Evolutionary conservation across 164 flowering plant species (phyloP).

Genomic region (Cinnamomum chago): DNA sequence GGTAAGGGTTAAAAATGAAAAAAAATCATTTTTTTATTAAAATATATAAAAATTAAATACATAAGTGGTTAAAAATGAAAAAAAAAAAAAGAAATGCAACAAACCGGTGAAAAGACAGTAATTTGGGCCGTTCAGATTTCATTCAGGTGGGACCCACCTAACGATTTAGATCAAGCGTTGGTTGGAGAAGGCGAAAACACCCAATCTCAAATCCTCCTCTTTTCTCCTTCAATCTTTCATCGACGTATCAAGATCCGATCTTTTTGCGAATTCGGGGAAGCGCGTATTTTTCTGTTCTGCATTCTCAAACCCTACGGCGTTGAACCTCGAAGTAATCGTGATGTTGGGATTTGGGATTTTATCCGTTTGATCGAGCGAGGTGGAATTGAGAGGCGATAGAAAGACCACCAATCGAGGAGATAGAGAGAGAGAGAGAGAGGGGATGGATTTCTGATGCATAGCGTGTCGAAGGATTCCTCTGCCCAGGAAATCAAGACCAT

Average conservation of each 20-base stretch:
- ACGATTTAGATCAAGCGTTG: too few relatives aligned
- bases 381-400: neutral
- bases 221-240: neutral
- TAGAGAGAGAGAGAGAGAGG: conserved; percentile 6
- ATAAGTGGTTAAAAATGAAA: too few relatives aligned
- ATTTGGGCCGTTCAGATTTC: too few relatives aligned
- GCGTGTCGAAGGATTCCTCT: neutral
- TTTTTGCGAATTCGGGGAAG: too few relatives aligned
- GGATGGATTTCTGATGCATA: conserved; percentile 23
- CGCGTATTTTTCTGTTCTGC: too few relatives aligned
- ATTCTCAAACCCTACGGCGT: neutral
- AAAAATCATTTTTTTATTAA: too few relatives aligned
- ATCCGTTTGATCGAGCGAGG: conserved; percentile 1
- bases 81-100: too few relatives aligned
- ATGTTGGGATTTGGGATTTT: neutral
- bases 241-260: too few relatives aligned
- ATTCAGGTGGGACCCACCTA: too few relatives aligned
- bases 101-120: too few relatives aligned
- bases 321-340: neutral
- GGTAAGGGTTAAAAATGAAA: too few relatives aligned
- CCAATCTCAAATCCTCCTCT: neutral
- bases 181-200: neutral
- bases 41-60: too few relatives aligned
- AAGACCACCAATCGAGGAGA: neutral
- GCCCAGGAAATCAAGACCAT: neutral